Evolutionary conservation across 176 grass and related monocot species (phyloP), one percentile per base, ranked within the genome.

Genomic region (Coix lacrymajobi): DNA sequence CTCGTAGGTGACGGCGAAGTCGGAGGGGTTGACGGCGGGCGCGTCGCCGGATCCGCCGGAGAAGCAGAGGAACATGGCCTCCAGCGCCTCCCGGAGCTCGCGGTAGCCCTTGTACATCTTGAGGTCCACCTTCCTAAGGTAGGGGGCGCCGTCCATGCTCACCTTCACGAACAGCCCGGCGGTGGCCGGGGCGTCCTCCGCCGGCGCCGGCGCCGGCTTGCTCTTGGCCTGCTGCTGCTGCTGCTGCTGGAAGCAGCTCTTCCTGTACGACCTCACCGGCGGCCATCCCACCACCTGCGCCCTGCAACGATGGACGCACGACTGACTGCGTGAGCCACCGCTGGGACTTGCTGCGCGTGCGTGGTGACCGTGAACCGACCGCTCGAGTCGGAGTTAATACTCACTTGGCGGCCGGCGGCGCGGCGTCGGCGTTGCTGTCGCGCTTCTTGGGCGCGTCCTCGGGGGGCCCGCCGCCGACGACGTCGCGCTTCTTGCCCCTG

Each of bases 261-360:
- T 98, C 91, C 96, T 88, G 87, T 95, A 95, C 9, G 92, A 83
- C 75, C 92, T 78, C 63, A 98, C 84, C 3, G 96, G 96, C 39
- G 96, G 96, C 96, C 96, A 98, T 3, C 96, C 96, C 25, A 98
- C 91, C 3, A 98, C 85, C 90, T 92, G 96, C 33, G 90, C 92
- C 84, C 93, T 96, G 83, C 70, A 73, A 29, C 0, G 12, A 29
- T 13, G 1, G 8, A 52, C 9, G 2, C 8, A n/a, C 4, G 51
- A 54, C 48, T 10, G 51, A 54, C 48, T 6, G 52, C 51, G n/a
- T 56, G 51, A n/a, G 51, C 22, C 8, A 2, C 39, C 2, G 54
- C 22, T 57, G 6, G 13, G 20, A 15, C 54, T 57, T 57, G 54
- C 54, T 57, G 20, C 48, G 6, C 17, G 49, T 22, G 49, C 49